Conservation (phyloP, 2,329 filamentous ascomycete species). For the Alternaria brassicicola region DNA sequence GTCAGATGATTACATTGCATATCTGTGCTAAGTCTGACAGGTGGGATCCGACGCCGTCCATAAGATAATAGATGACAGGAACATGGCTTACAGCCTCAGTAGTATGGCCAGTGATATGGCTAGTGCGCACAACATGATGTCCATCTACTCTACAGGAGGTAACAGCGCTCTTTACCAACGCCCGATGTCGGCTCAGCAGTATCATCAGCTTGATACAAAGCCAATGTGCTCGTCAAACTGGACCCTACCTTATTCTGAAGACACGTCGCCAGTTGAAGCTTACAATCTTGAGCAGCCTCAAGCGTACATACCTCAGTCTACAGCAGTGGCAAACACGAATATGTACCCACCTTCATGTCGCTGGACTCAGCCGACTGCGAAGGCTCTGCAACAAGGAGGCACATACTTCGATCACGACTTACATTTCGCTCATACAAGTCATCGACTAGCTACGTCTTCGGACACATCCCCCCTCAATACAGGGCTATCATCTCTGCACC, state of each 20-base stretch:
- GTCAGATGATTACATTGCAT: not conserved
- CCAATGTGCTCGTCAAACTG: slow-evolving; percentile 28
- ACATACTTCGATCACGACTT: slow-evolving; percentile 33
- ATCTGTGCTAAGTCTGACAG: slow-evolving; percentile 25
- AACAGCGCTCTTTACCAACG: slow-evolving; percentile 21
- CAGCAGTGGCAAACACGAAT: slow-evolving; percentile 15
- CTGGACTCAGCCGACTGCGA: slow-evolving; percentile 25
- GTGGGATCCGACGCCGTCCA: slow-evolving; percentile 41
- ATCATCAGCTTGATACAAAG: slow-evolving; percentile 29
- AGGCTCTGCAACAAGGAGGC: slow-evolving; percentile 14
- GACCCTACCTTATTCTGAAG: slow-evolving; percentile 34
- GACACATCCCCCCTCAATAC: slow-evolving; percentile 38
- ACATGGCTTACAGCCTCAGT: slow-evolving; percentile 24
- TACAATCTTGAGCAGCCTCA: slow-evolving; percentile 33
- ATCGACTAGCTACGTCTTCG: slow-evolving; percentile 9
- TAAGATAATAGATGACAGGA: slow-evolving; percentile 31
- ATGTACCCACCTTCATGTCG: slow-evolving; percentile 25
- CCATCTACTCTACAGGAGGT: slow-evolving; percentile 24
- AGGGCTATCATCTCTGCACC: slow-evolving; percentile 37
- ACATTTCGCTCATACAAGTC: slow-evolving; percentile 25
- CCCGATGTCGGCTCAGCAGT: slow-evolving; percentile 18
- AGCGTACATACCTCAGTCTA: slow-evolving; percentile 27
- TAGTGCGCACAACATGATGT: slow-evolving; percentile 28
- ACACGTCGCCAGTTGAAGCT: slow-evolving; percentile 36
- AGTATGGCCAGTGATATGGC: slow-evolving; percentile 27